Conservation (phyloP, 2,329 filamentous ascomycete species). For the Daldinia sp. region DNA sequence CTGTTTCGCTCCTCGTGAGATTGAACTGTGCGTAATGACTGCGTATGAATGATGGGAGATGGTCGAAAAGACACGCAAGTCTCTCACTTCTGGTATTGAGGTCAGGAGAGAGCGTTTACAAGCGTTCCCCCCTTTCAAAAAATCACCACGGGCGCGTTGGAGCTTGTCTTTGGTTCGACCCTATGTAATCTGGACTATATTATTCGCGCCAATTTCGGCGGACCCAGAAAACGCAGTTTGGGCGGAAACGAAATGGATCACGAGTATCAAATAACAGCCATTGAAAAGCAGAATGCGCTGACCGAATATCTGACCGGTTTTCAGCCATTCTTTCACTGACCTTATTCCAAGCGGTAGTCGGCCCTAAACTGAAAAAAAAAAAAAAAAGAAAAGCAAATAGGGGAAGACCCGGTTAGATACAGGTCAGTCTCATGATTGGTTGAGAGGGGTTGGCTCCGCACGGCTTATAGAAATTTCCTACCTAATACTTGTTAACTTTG, state of each 20-base stretch:
- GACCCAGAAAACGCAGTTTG: constrained; percentile 26
- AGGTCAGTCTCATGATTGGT: constrained; percentile 36
- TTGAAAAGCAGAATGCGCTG: constrained; percentile 29
- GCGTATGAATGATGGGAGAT: constrained; percentile 10
- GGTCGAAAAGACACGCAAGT: constrained; percentile 16
- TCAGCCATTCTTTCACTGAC: constrained; percentile 10
- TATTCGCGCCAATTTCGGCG: constrained; percentile 22
- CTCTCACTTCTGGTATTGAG: constrained; percentile 13
- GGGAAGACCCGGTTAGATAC: constrained; percentile 24
- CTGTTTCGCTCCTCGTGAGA: constrained; percentile 6
- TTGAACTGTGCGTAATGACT: constrained; percentile 1
- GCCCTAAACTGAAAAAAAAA: constrained; percentile 36
- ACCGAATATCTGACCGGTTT: constrained; percentile 41
- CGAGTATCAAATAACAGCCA: constrained; percentile 20
- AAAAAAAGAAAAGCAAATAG: constrained; percentile 34
- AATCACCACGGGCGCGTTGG: constrained; percentile 20
- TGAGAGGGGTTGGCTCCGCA: constrained; percentile 36
- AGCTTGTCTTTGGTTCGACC: constrained; percentile 20
- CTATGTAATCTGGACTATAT: constrained; percentile 17
- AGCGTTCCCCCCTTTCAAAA: constrained; percentile 13
- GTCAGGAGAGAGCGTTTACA: neutral
- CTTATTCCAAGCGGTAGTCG: constrained; percentile 35
- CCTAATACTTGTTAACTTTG: constrained; percentile 24
- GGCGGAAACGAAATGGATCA: constrained; percentile 28
- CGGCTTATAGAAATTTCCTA: constrained; percentile 27